Evolutionary conservation across 2,329 filamentous ascomycete species (phyloP).

Genomic region (Paramyrothecium sp.): DNA sequence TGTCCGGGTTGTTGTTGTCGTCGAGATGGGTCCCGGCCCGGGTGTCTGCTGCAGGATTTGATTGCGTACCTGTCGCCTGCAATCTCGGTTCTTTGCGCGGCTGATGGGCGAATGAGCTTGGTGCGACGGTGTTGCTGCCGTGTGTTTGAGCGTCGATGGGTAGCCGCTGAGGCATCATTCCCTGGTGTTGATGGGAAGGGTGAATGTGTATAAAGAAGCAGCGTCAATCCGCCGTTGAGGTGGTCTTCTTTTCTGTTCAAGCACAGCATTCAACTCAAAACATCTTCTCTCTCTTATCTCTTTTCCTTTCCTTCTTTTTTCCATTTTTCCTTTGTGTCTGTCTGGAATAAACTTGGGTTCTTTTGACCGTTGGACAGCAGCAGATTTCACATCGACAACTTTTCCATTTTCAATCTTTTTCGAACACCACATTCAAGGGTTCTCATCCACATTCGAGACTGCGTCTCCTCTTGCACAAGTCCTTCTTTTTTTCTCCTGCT

Average conservation of each 20-base stretch:
- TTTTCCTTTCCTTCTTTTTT: constrained; percentile 17
- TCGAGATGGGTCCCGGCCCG: neutral
- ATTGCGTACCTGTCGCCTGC: neutral
- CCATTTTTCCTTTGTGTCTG: constrained; percentile 21
- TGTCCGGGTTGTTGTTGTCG: neutral
- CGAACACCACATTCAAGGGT: neutral
- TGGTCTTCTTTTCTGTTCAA: constrained; percentile 17
- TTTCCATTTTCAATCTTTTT: neutral
- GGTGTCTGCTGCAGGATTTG: neutral
- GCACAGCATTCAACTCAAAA: constrained; percentile 14
- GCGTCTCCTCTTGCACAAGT: constrained; percentile 3
- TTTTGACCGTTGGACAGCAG: constrained; percentile 13
- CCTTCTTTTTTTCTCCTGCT: constrained; percentile 7
- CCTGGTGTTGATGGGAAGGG: constrained; percentile 1
- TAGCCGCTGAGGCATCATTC: constrained; percentile 2
- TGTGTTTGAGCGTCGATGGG: neutral
- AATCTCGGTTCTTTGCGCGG: neutral
- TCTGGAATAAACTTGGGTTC: constrained; percentile 18
- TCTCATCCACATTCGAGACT: constrained; percentile 3
- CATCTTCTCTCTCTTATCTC: constrained; percentile 13
- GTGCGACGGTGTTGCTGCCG: neutral
- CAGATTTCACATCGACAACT: neutral
- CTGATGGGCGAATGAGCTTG: neutral
- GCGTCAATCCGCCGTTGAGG: constrained; percentile 7
- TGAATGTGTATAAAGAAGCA: constrained; percentile 20